Conservation (phyloP, 179 eudicot species). For the Silene vulgaris region DNA sequence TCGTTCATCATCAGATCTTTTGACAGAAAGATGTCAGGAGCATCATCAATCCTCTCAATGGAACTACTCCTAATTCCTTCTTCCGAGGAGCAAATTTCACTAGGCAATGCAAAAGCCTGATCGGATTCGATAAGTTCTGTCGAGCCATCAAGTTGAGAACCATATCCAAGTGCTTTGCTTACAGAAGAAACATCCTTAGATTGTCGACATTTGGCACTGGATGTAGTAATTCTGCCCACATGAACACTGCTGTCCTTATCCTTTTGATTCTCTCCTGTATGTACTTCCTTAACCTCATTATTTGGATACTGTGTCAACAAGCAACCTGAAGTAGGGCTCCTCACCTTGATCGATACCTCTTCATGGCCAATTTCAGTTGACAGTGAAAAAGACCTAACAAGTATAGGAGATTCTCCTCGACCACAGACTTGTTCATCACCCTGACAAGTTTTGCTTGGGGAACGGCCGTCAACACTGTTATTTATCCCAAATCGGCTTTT, state of each 20-base stretch:
- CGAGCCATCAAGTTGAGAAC: slow-evolving; percentile 7
- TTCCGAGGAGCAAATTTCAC: not conserved
- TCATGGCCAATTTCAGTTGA: slow-evolving; percentile 6
- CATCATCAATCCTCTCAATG: slow-evolving; percentile 3
- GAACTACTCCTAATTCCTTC: slow-evolving; percentile 14
- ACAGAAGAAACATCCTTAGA: not conserved
- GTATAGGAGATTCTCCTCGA: slow-evolving; percentile 15
- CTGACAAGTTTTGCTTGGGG: slow-evolving; percentile 20
- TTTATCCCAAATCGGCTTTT: slow-evolving; percentile 37
- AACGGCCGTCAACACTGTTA: slow-evolving; percentile 24
- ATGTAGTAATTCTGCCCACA: slow-evolving; percentile 13
- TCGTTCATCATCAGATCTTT: not conserved
- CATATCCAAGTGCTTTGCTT: not conserved
- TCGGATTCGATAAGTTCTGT: not conserved
- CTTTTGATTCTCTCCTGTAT: not conserved
- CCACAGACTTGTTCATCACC: slow-evolving; percentile 25
- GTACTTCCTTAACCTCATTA: not conserved
- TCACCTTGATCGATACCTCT: not conserved
- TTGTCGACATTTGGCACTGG: slow-evolving; percentile 1
- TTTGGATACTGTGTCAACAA: slow-evolving; percentile 1
- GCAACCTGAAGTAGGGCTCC: not conserved
- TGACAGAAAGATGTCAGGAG: not conserved
- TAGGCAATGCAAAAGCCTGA: slow-evolving; percentile 8
- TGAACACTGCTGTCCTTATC: not conserved
- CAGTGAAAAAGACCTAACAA: slow-evolving; percentile 16